Evolutionary conservation across 2,329 filamentous ascomycete species (phyloP).

Genomic region (Trichoderma sp.): DNA sequence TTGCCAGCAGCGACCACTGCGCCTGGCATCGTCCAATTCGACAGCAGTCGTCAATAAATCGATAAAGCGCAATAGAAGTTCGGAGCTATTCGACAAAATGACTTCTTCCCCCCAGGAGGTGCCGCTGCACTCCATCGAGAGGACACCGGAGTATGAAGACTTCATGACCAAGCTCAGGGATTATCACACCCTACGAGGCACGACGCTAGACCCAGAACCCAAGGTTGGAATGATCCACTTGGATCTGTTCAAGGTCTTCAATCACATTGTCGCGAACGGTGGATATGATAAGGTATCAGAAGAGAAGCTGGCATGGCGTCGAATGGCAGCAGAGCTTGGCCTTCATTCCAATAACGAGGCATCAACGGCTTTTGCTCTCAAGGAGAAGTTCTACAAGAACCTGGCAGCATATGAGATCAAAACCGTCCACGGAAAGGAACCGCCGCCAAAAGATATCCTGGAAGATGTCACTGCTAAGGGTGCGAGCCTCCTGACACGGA

Average conservation of each 20-base stretch:
- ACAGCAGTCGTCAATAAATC: neutral
- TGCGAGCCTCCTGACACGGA: slow-evolving; percentile 75
- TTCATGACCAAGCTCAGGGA: slow-evolving; percentile 73
- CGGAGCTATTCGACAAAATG: neutral
- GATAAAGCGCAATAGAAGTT: neutral
- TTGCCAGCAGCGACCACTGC: neutral
- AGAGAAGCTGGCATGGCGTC: slow-evolving; percentile 84
- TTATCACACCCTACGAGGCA: slow-evolving; percentile 80
- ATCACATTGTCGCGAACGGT: slow-evolving; percentile 72
- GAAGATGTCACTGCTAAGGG: slow-evolving; percentile 87
- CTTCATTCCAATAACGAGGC: slow-evolving; percentile 74
- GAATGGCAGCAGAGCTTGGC: slow-evolving; percentile 74
- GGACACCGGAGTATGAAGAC: slow-evolving; percentile 71
- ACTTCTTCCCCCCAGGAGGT: slow-evolving; percentile 38
- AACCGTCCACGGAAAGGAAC: slow-evolving; percentile 74
- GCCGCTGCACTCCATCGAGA: slow-evolving; percentile 53
- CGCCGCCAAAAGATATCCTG: slow-evolving; percentile 83
- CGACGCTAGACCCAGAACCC: slow-evolving; percentile 75
- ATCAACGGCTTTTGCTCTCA: slow-evolving; percentile 82
- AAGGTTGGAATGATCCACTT: slow-evolving; percentile 77
- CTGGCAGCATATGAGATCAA: slow-evolving; percentile 85
- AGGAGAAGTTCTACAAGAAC: slow-evolving; percentile 88
- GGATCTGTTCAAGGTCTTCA: slow-evolving; percentile 77
- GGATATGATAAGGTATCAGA: slow-evolving; percentile 84
- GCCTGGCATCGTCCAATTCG: neutral